Base-by-base conservation (phyloP, 1,284 basidiomycete genomes). In the Mrakiaceae sp. region DNA sequence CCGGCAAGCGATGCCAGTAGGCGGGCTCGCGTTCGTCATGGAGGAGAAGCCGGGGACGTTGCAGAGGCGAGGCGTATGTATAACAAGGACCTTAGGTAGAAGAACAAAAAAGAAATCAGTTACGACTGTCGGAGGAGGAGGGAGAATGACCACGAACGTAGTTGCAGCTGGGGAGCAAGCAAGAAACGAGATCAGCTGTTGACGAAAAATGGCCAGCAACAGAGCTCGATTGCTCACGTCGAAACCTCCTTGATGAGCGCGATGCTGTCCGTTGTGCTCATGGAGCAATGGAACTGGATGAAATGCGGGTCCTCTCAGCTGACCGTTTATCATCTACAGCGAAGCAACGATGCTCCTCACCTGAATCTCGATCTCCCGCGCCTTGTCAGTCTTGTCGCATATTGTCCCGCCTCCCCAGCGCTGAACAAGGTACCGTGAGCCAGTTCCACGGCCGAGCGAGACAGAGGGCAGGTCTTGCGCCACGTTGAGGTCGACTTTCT, bases 1-100 rank as follows among this genome's bases (percentile, higher is more conserved):
- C n/a, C 64, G n/a, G 40, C 64, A 66, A 3, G 48, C 43, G 40
- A 66, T 62, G 8, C 47, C 52, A 2, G 44, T 39, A 5, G 51
- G 61, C 16, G 56, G 50, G 44, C 48, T 56, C 3, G 57, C 40
- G 11, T n/a, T 43, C 3, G 42, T n/a, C 2, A 56, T 49, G 4
- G 47, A 51, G 0, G 60, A 59, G 79, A 97, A 97, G 7, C 91
- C 89, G 11, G 91, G 91, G 71, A 94, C 86, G 64, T 85, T 84
- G 73, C 93, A 97, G 39, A 97, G 81, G 65, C 91, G 86, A 46
- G 93, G 92, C 0, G 91, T 94, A 74, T 95, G 87, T 66, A 97
- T 86, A 69, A 95, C 87, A 65, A 97, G 80, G 59, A 95, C 27
- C 27, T 27, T 27, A 27, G 27, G 27, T 27, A 27, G 27, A 27